Evolutionary conservation across 192 early-diverging fungal species (phyloP).

Genomic region (Backusella tuberculispora): DNA sequence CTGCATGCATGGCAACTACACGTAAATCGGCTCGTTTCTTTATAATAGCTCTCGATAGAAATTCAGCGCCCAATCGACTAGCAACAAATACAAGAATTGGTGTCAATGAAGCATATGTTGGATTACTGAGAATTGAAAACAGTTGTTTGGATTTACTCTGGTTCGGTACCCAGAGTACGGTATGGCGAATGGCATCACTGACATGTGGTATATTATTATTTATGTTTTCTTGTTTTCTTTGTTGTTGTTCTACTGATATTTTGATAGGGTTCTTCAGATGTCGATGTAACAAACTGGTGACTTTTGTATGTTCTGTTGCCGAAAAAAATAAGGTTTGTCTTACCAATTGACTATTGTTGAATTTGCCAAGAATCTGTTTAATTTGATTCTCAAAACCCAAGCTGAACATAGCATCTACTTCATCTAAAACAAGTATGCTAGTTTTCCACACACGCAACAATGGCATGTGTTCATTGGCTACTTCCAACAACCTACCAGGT

Average conservation of each 20-base stretch:
- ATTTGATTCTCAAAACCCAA: slow-evolving; percentile 58
- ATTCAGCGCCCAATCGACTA: slow-evolving; percentile 54
- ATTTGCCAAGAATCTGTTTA: slow-evolving; percentile 45
- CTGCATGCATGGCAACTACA: slow-evolving; percentile 55
- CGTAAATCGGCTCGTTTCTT: slow-evolving; percentile 36
- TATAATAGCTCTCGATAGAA: slow-evolving; percentile 50
- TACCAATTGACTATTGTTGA: slow-evolving; percentile 27
- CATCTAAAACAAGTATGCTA: slow-evolving; percentile 56
- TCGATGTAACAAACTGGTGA: slow-evolving; percentile 21
- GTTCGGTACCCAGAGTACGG: slow-evolving; percentile 61
- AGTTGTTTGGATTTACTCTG: slow-evolving; percentile 57
- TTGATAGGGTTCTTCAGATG: slow-evolving; percentile 40
- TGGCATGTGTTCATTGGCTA: slow-evolving; percentile 39
- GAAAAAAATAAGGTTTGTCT: slow-evolving; percentile 50
- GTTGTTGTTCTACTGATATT: slow-evolving; percentile 32
- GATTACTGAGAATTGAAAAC: slow-evolving; percentile 53
- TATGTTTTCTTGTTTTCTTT: background rate
- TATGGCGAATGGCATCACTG: slow-evolving; percentile 51
- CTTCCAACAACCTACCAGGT: slow-evolving; percentile 57
- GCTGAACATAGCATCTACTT: slow-evolving; percentile 62
- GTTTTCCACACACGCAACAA: slow-evolving; percentile 44
- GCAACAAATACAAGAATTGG: slow-evolving; percentile 62
- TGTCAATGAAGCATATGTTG: slow-evolving; percentile 52
- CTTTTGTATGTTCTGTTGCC: slow-evolving; percentile 30
- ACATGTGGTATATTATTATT: slow-evolving; percentile 8